Evolutionary conservation across 1,284 basidiomycete species (phyloP), one percentile per base, ranked within the genome.

Genomic region (Coriolopsis trogii): DNA sequence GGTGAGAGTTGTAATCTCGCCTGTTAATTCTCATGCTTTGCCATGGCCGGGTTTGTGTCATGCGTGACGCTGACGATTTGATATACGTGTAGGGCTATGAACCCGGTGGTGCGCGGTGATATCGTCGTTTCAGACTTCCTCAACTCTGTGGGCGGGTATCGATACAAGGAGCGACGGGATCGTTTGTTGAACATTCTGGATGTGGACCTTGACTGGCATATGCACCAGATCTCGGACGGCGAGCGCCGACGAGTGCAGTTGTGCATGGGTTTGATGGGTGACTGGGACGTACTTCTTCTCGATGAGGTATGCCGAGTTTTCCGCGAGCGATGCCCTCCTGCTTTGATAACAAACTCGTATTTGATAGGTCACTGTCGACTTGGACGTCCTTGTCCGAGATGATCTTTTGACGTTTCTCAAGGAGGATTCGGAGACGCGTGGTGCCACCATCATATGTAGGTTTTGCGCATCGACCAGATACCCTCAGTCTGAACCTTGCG

Each of bases 331-430:
- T 37, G 34, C n/a, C n/a, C n/a, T n/a, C n/a, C n/a, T n/a, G n/a
- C n/a, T n/a, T n/a, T n/a, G n/a, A n/a, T 30, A 15, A 30, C 29
- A 30, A 30, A 30, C 29, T n/a, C n/a, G n/a, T n/a, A n/a, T n/a
- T n/a, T n/a, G 1, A 36, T 41, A 89, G 91, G 92, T 98, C 46
- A 99, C 96, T 0, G 97, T 99, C 28, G 97, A 99, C 69, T 77
- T 99, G n/a, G 97, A 99, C 63, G 95, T 98, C 6, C 82, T 98
- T 33, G 97, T 99, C 37, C 87, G 97, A 40, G 85, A 92, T 45
- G 92, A 97, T 58, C 76, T 99, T 20, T 82, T 99, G 59, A 81
- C 77, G 16, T 99, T 98, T 72, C 79, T 99, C 37, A 87, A 87
- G 58, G 72, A 81, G 18, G 97, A 99, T 66, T 92, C 92, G 56